Evolutionary conservation across 2,329 filamentous ascomycete species (phyloP), one percentile per base, ranked within the genome.

Genomic region (Dichotomopilus funicola): DNA sequence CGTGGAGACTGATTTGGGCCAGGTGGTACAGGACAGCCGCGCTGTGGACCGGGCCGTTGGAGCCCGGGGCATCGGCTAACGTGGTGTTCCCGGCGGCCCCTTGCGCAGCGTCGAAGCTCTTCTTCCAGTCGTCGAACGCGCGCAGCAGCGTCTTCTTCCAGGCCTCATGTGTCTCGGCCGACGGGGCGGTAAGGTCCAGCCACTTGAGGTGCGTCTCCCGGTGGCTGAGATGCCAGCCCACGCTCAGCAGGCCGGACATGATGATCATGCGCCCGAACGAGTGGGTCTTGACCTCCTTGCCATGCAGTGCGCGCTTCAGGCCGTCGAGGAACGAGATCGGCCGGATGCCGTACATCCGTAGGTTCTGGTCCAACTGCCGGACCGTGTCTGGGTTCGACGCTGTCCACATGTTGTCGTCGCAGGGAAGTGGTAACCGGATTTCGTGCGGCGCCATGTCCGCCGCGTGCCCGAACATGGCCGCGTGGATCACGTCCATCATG

Each of bases 361-460:
- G 76, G 61, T 82, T 89, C 6, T 84, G 80, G 65, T 96, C 89
- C 12, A 91, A 81, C 36, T 87, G 80, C 11, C 86, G 86, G 38
- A 94, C 88, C 61, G 87, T 86, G 2, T 86, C 83, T 13, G 88
- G 87, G 63, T 82, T 91, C 1, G 84, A 85, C 1, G 91, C 91
- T 10, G 86, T 86, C 91, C 91, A 96, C 2, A 95, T 72, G 1
- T 85, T 82, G 69, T 96, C 90, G 64, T 95, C 90, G 67, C 91
- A 96, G 0, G 91, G 91, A 4, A 96, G 74, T 0, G 89, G 88
- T 4, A 96, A 76, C 5, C 89, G 84, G 72, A 96, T 88, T 70
- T 96, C 91, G 65, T 95, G 89, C 1, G 90, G 88, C 1, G 90
- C 88, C 89, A 96, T 95, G 58, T 91, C 89, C 0, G 89, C 89